Evolutionary conservation across 2,329 filamentous ascomycete species (phyloP), one percentile per base, ranked within the genome.

Genomic region (Laburnicola sp.): DNA sequence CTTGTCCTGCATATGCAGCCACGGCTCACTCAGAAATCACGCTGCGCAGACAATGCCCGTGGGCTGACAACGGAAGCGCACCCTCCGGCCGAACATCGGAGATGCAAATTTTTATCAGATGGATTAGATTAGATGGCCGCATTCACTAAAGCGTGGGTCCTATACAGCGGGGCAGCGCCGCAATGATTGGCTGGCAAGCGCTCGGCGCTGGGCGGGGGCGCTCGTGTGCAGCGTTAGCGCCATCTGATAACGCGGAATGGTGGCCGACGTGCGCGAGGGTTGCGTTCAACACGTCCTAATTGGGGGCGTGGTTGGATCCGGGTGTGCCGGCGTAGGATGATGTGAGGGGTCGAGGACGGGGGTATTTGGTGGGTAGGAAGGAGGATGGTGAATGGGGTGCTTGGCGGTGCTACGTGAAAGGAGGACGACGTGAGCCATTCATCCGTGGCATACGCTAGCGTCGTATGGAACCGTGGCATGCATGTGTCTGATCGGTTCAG

Each of bases 91-190:
- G 57, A 62, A 47, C 10, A 46, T 64, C 62, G 63, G 64, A 65
- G 62, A 64, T 62, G 50, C 58, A 50, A 54, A 11, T 25, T 58
- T 54, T 64, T 64, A 64, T 65, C 59, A 47, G 63, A 65, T 66
- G 44, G 51, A n/a, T n/a, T n/a, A n/a, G n/a, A 67, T 65, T 54
- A 65, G 60, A 62, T 60, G n/a, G n/a, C n/a, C n/a, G 47, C 45
- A 11, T 37, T 3, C 25, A 26, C n/a, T 45, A n/a, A n/a, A n/a
- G 56, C 46, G 45, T 26, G 52, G 52, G 43, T 50, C 50, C n/a
- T n/a, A 34, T 26, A 27, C 47, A 42, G 54, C 34, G 7, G 2
- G 4, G 10, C n/a, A 30, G 16, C 21, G 22, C 4, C 3, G 46
- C 46, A 41, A 32, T 40, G 48, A 59, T 53, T 36, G 50, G 39